Conservation (phyloP, 148 eudicot genomes). For the Fagopyrum homotropicum region DNA sequence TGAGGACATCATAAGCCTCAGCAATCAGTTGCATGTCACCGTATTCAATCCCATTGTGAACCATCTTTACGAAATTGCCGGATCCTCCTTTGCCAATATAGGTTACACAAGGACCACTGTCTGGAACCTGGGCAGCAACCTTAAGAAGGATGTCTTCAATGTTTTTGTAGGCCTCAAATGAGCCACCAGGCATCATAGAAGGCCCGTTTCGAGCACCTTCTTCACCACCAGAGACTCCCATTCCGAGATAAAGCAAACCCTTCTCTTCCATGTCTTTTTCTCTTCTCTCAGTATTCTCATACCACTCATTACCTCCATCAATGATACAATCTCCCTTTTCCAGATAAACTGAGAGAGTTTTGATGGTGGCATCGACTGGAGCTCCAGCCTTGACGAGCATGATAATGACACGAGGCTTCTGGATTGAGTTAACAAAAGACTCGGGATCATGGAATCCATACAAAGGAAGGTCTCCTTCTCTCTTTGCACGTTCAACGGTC, state of each 20-base stretch:
- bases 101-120: constrained; percentile 91
- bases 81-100: constrained; percentile 87
- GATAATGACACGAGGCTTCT: constrained; percentile 82
- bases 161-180: constrained; percentile 71
- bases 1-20: constrained; percentile 86
- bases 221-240: constrained; percentile 98
- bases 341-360: constrained; percentile 65
- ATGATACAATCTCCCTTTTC: constrained; percentile 87
- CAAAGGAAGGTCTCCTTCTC: constrained; percentile 80
- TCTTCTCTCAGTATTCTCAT: constrained; percentile 91
- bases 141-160: constrained; percentile 81
- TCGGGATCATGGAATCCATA: constrained; percentile 81
- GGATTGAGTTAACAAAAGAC: constrained; percentile 69
- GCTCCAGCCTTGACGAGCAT: constrained; percentile 92
- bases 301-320: constrained; percentile 96
- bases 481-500: constrained; percentile 73
- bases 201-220: constrained; percentile 90
- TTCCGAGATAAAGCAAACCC: constrained; percentile 83
- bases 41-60: constrained; percentile 85
- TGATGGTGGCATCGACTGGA: constrained; percentile 85
- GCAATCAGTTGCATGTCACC: constrained; percentile 94
- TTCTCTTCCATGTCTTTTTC: constrained; percentile 62
- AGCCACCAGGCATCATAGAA: constrained; percentile 93
- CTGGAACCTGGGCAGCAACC: constrained; percentile 87
- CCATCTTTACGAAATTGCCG: constrained; percentile 82